Evolutionary conservation across 1,139 yeast genomes (phyloP).

Genomic region (Meyerozyma carpophila): DNA sequence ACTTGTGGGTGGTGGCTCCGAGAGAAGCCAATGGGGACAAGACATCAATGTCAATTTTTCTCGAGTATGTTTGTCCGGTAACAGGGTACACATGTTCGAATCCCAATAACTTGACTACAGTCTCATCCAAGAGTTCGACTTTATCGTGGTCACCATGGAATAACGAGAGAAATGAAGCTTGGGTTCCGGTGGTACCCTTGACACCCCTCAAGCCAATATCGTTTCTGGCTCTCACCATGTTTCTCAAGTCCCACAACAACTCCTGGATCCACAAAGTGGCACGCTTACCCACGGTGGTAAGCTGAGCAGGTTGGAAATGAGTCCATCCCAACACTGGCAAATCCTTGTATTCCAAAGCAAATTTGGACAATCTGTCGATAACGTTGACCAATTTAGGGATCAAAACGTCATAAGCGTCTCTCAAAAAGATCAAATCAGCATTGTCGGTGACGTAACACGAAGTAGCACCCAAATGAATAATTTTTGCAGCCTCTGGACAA

Average conservation of each 20-base stretch:
- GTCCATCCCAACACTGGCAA: slow-evolving; percentile 98
- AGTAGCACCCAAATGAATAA: slow-evolving; percentile 97
- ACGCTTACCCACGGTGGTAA: slow-evolving; percentile 97
- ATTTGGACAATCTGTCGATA: slow-evolving; percentile 79
- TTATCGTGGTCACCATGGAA: slow-evolving; percentile 97
- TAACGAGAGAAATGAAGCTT: slow-evolving; percentile 88
- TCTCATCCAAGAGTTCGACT: slow-evolving; percentile 86
- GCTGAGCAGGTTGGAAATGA: slow-evolving; percentile 99
- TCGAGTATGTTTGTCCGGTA: slow-evolving; percentile 96
- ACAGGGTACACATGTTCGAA: slow-evolving; percentile 95
- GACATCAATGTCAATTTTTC: slow-evolving; percentile 95
- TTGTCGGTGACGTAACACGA: slow-evolving; percentile 97
- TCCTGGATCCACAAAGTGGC: slow-evolving; percentile 98
- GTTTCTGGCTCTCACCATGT: slow-evolving; percentile 91
- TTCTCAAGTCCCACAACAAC: slow-evolving; percentile 94
- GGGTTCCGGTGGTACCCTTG: slow-evolving; percentile 99
- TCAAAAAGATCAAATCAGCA: slow-evolving; percentile 91
- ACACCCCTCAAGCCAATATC: slow-evolving; percentile 97
- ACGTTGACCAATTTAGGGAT: slow-evolving; percentile 96
- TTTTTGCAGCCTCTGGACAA: slow-evolving; percentile 96
- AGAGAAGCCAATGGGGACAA: slow-evolving; percentile 89
- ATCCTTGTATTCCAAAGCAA: slow-evolving; percentile 90
- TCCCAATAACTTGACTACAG: slow-evolving; percentile 89
- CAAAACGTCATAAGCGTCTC: slow-evolving; percentile 90
- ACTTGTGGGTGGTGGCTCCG: slow-evolving; percentile 96